A percentile compares a stretch with the other conserved stretches of the same genome.
Evolutionary conservation across 257 asterid genomes (phyloP).

Genomic region (Cruciata laevipes): DNA sequence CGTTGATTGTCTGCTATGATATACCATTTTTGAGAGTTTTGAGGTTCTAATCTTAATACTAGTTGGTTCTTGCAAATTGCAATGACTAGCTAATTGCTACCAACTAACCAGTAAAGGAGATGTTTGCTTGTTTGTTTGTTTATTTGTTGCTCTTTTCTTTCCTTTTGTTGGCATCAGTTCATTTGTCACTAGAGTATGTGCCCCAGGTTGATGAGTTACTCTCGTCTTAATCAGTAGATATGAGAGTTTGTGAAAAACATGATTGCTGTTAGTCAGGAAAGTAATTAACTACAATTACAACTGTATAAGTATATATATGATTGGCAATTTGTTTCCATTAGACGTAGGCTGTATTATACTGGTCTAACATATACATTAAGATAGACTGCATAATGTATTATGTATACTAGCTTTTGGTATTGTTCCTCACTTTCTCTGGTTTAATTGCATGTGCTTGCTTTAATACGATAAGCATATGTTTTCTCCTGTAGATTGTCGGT

Average conservation of each 20-base stretch:
- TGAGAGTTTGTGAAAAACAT: neutral
- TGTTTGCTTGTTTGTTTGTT: neutral
- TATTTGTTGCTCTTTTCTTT: neutral
- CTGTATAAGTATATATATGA: neutral
- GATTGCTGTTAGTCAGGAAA: neutral
- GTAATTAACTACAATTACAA: neutral
- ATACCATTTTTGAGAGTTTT: no score
- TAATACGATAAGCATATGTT: neutral
- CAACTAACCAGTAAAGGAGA: no score
- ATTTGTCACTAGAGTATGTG: no score
- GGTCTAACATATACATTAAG: neutral
- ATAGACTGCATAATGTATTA: neutral
- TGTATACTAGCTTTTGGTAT: neutral
- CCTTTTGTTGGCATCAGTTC: neutral
- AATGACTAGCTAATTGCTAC: neutral
- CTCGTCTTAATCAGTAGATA: neutral
- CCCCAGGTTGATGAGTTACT: neutral
- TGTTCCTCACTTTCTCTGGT: neutral
- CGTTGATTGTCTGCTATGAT: no score
- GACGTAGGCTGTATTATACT: neutral
- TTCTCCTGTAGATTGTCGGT: constrained; percentile 59
- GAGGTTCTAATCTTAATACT: no score
- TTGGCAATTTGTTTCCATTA: neutral
- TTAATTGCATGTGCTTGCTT: neutral
- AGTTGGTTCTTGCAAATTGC: no score